Evolutionary conservation across 2,329 filamentous ascomycete species (phyloP).

Genomic region (Botrytis sinoallii): DNA sequence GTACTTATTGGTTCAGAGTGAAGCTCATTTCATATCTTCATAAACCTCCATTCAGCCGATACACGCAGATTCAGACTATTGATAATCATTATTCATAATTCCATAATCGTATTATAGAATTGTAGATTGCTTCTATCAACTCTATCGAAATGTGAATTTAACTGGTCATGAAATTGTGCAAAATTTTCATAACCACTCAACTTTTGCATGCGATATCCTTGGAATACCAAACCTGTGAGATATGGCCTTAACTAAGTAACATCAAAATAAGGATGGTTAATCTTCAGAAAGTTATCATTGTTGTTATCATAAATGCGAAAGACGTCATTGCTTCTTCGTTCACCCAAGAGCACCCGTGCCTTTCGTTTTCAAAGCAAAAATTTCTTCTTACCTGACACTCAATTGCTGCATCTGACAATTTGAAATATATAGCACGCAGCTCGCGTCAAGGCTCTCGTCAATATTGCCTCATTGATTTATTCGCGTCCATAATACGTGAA

Average conservation of each 20-base stretch:
- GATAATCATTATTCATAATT: background rate
- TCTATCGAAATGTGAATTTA: background rate
- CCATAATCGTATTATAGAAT: accelerated
- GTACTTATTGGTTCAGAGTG: background rate
- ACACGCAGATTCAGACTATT: background rate
- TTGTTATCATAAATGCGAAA: background rate
- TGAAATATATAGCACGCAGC: too few relatives aligned
- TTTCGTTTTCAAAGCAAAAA: background rate
- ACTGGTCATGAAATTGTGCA: background rate
- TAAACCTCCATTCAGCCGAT: background rate
- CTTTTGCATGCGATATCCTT: background rate
- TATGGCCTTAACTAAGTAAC: background rate
- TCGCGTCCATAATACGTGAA: too few relatives aligned
- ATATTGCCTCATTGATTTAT: accelerated
- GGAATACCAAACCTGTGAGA: background rate
- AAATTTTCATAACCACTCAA: background rate
- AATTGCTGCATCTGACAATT: background rate
- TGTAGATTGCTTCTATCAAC: background rate
- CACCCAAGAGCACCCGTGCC: too few relatives aligned
- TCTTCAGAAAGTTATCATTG: background rate
- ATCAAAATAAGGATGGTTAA: background rate
- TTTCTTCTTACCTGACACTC: background rate
- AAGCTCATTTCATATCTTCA: background rate
- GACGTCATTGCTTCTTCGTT: background rate
- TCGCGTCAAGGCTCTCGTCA: background rate